Percentiles rank a stretch among this genome's conserved stretches.
These are phyloP conservation scores for Huntiella savannae DNA, from an alignment of 2,329 filamentous ascomycete genomes.

Conservation along the genomic window DNA sequence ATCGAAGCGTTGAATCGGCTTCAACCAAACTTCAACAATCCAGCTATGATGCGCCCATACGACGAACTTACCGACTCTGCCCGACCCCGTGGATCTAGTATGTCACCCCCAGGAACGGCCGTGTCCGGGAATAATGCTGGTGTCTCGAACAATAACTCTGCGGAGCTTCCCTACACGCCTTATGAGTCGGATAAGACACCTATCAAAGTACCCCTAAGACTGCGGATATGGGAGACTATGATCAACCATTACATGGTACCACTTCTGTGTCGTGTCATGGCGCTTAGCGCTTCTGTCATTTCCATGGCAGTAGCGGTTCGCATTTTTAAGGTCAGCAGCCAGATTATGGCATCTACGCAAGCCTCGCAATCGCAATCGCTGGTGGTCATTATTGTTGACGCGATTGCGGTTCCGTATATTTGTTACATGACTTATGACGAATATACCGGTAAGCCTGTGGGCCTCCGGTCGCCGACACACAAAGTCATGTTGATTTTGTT, in stretches of 20 bases:
- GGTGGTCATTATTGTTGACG: slow-evolving; percentile 78
- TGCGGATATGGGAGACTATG: slow-evolving; percentile 47
- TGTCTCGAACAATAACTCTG: slow-evolving; percentile 13
- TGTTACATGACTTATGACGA: slow-evolving; percentile 92
- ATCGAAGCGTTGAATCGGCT: slow-evolving; percentile 26
- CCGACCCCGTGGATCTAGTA: slow-evolving; percentile 5
- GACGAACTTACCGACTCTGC: slow-evolving; percentile 15
- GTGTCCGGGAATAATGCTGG: slow-evolving; percentile 13
- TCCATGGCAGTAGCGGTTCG: slow-evolving; percentile 61
- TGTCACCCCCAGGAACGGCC: not conserved
- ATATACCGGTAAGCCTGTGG: slow-evolving; percentile 83
- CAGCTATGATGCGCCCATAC: slow-evolving; percentile 16
- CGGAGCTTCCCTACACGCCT: slow-evolving; percentile 1
- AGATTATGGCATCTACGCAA: slow-evolving; percentile 16
- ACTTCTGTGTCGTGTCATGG: slow-evolving; percentile 60
- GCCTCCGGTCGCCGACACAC: slow-evolving; percentile 60
- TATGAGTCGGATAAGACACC: slow-evolving; percentile 14
- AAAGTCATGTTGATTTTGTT: slow-evolving; percentile 82
- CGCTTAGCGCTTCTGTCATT: slow-evolving; percentile 64
- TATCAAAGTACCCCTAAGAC: slow-evolving; percentile 21
- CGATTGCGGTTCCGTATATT: slow-evolving; percentile 74
- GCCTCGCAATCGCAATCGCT: slow-evolving; percentile 57
- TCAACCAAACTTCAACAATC: slow-evolving; percentile 28
- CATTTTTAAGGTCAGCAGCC: slow-evolving; percentile 41
- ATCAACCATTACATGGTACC: slow-evolving; percentile 74